Evolutionary conservation across 768 basidiomycete species (phyloP).

Genomic region (Gymnopilus dilepis): DNA sequence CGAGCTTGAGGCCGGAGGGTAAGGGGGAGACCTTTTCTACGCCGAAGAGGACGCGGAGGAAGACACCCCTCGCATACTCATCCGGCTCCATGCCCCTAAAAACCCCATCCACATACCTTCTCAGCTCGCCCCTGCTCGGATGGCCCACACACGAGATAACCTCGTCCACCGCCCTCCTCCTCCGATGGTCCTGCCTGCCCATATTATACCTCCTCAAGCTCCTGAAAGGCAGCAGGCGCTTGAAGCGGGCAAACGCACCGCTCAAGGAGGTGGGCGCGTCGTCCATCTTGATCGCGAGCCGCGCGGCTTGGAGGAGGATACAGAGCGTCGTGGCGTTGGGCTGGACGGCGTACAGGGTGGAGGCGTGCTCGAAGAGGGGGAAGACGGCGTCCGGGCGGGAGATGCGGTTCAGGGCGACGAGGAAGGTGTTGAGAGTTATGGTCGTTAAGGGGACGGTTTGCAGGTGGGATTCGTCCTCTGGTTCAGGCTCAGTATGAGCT

Average conservation of each 20-base stretch:
- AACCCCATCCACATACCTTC: constrained; percentile 40
- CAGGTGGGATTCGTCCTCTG: neutral
- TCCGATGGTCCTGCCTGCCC: constrained; percentile 16
- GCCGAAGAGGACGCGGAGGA: constrained; percentile 60
- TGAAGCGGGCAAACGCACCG: constrained; percentile 54
- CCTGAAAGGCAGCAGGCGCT: constrained; percentile 41
- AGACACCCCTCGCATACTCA: constrained; percentile 54
- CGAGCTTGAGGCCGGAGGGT: constrained; percentile 25
- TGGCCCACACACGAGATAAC: constrained; percentile 36
- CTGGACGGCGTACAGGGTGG: constrained; percentile 56
- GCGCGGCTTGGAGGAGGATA: constrained; percentile 64
- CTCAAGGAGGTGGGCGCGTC: constrained; percentile 37
- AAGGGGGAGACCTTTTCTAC: constrained; percentile 37
- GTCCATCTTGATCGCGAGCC: constrained; percentile 56
- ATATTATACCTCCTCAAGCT: neutral
- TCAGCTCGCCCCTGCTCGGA: constrained; percentile 26
- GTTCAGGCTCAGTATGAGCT: neutral
- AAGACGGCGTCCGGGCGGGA: constrained; percentile 69
- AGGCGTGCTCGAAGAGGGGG: constrained; percentile 71
- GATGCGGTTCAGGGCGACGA: constrained; percentile 48
- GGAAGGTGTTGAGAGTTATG: constrained; percentile 45
- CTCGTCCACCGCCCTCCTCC: constrained; percentile 31
- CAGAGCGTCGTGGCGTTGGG: constrained; percentile 63
- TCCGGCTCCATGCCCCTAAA: constrained; percentile 54
- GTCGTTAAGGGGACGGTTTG: constrained; percentile 23